Evolutionary conservation across 2,329 filamentous ascomycete genomes (phyloP).

Genomic region (Hypoxylon sp.): DNA sequence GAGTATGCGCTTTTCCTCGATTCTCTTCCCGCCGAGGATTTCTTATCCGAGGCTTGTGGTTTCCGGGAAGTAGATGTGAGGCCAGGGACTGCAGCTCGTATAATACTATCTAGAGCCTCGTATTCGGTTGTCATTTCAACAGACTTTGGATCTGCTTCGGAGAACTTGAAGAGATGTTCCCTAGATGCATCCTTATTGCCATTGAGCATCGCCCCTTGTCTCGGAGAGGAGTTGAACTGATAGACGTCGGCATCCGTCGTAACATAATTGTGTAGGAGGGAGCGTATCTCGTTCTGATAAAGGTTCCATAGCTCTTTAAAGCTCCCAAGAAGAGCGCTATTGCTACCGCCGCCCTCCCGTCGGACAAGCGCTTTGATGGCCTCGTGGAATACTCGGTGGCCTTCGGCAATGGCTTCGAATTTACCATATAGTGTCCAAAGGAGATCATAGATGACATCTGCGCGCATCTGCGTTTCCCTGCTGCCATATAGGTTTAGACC

Average conservation of each 20-base stretch:
- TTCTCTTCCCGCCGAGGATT: conserved; percentile 51
- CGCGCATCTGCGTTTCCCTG: conserved; percentile 80
- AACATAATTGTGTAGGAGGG: conserved; percentile 93
- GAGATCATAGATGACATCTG: conserved; percentile 89
- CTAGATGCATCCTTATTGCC: conserved; percentile 62
- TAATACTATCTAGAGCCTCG: conserved; percentile 89
- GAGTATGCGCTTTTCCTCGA: conserved; percentile 58
- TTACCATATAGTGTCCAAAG: conserved; percentile 94
- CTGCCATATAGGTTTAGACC: conserved; percentile 73
- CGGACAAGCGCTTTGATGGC: conserved; percentile 87
- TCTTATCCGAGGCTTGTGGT: conserved; percentile 57
- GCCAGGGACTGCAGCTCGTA: conserved; percentile 91
- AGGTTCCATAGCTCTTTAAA: conserved; percentile 99
- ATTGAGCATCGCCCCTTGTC: conserved; percentile 60
- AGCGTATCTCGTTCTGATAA: conserved; percentile 97
- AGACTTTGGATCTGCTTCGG: conserved; percentile 85
- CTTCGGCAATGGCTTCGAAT: conserved; percentile 96
- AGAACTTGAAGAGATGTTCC: conserved; percentile 84
- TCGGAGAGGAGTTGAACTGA: conserved; percentile 69
- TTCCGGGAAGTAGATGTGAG: conserved; percentile 80
- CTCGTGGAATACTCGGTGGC: conserved; percentile 93
- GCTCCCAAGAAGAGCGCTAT: conserved; percentile 78
- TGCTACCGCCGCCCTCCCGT: conserved; percentile 78
- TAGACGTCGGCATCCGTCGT: conserved; percentile 88
- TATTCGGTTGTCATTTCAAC: conserved; percentile 84